Evolutionary conservation across 2,329 filamentous ascomycete genomes (phyloP).

Genomic region (Xylogone sp.): DNA sequence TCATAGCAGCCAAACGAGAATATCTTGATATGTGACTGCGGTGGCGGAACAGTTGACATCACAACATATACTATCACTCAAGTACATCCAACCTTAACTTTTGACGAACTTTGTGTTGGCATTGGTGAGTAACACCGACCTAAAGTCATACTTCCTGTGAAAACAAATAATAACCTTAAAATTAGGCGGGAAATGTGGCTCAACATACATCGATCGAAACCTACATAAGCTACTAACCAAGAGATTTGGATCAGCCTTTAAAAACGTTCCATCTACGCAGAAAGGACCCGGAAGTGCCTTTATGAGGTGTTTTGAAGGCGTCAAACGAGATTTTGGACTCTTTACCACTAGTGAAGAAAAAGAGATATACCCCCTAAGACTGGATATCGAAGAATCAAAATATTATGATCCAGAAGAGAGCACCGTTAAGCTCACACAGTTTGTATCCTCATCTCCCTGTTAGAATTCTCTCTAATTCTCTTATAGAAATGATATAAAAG

Average conservation of each 20-base stretch:
- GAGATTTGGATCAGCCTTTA: conserved; percentile 15
- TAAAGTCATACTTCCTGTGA: too few relatives aligned
- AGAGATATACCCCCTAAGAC: conserved; percentile 11
- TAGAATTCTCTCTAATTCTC: not conserved
- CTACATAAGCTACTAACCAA: conserved; percentile 14
- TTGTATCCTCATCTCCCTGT: not conserved
- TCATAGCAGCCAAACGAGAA: conserved; percentile 14
- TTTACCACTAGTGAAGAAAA: conserved; percentile 6
- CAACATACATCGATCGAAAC: conserved; percentile 22
- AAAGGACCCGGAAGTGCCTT: conserved; percentile 19
- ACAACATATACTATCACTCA: conserved; percentile 19
- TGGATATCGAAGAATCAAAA: conserved; percentile 12
- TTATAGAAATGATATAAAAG: conserved; percentile 16
- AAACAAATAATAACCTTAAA: not conserved
- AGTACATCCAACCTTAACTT: conserved; percentile 9
- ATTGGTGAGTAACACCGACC: conserved; percentile 4
- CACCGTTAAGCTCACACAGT: conserved; percentile 14
- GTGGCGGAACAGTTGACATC: conserved; percentile 22
- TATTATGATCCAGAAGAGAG: conserved; percentile 13
- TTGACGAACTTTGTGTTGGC: conserved; percentile 18
- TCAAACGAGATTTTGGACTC: conserved; percentile 14
- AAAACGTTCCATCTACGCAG: conserved; percentile 7
- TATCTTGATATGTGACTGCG: conserved; percentile 21
- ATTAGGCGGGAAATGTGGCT: conserved; percentile 21
- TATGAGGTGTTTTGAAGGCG: conserved; percentile 13